phyloP scores from a whole-genome alignment of 2,329 filamentous ascomycete species.

The Trichoderma harzianum region DNA sequence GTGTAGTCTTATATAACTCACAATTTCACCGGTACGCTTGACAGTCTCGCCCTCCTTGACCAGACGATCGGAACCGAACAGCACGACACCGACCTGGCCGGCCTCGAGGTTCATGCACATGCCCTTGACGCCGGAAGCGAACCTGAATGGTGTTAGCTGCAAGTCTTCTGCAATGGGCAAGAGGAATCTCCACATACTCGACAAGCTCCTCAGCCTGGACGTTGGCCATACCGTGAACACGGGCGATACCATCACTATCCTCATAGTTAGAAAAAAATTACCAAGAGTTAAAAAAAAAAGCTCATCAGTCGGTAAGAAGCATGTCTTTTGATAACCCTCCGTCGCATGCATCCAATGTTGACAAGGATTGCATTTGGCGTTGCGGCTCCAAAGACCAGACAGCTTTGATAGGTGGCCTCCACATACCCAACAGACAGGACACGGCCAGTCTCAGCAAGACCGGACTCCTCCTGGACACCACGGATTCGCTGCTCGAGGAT shows the following conservation, averaged over 20 bases:
- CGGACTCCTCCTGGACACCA: slow-evolving; percentile 94
- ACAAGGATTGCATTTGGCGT: background rate
- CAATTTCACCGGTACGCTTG: slow-evolving; percentile 99
- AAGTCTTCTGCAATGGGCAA: background rate
- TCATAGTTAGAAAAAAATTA: slow-evolving; percentile 30
- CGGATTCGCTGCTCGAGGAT: slow-evolving; percentile 99
- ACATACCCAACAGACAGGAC: slow-evolving; percentile 98
- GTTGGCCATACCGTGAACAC: slow-evolving; percentile 99
- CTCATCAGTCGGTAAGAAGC: background rate
- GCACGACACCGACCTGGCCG: slow-evolving; percentile 99
- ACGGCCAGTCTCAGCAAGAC: slow-evolving; percentile 96
- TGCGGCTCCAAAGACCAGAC: background rate
- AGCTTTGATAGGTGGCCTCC: slow-evolving; percentile 22
- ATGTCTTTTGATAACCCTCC: background rate
- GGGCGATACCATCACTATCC: slow-evolving; percentile 97
- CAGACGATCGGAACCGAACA: slow-evolving; percentile 99
- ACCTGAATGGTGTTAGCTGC: slow-evolving; percentile 55
- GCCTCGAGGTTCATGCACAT: slow-evolving; percentile 99
- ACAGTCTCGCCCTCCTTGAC: slow-evolving; percentile 99
- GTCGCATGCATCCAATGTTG: slow-evolving; percentile 5
- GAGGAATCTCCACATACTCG: slow-evolving; percentile 66
- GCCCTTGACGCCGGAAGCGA: slow-evolving; percentile 99
- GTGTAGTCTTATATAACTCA: slow-evolving; percentile 48
- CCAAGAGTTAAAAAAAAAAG: background rate
- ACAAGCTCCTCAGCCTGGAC: slow-evolving; percentile 99